Base-by-base conservation (phyloP, 345 rosid genomes). In the Mercurialis annua region DNA sequence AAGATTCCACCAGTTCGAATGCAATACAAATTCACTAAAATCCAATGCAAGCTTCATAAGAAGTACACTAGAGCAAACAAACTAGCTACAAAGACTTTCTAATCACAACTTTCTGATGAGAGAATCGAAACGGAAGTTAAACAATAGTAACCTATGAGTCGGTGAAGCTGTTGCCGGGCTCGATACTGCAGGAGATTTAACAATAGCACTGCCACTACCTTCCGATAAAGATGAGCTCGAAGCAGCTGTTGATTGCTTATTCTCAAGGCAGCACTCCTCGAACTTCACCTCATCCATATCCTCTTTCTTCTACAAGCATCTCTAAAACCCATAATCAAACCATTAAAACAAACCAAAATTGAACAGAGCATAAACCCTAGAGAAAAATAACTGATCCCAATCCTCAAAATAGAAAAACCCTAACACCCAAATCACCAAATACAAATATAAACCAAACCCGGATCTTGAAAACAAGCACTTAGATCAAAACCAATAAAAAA, bases 201-300 rank as follows among this genome's bases (percentile, higher is more conserved):
- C 76, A 65, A 74, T 70, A 64, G 87, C 85, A 76, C 82, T 81
- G 29, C 83, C 87, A 80, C 91, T 85, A 38, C 87, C 95, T 67
- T 87, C 96, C 1, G 96, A 94, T 15, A 84, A 17, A 62, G 96
- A 86, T 7, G 96, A 83, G 76, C 84, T 81, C 4, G 96, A 87
- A 62, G 88, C 90, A 24, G 92, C 84, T 0, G 80, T 79, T 75
- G 79, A 80, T 81, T 93, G 97, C 73, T 85, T 93, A 78, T 93
- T 93, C 76, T 86, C 97, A 67, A 84, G 83, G 79, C 99, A 89
- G 69, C 81, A 66, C 78, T 81, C 87, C 73, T 90, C 94, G 24
- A 65, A 56, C 71, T 71, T 85, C 44, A 69, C 73, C 75, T 87
- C 88, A 73, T 69, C 82, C 85, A 76, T 83, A 75, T 67, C 86